Evolutionary conservation across 192 early-diverging fungal genomes (phyloP), one percentile per base, ranked within the genome.

Genomic region (Coemansia sp.): DNA sequence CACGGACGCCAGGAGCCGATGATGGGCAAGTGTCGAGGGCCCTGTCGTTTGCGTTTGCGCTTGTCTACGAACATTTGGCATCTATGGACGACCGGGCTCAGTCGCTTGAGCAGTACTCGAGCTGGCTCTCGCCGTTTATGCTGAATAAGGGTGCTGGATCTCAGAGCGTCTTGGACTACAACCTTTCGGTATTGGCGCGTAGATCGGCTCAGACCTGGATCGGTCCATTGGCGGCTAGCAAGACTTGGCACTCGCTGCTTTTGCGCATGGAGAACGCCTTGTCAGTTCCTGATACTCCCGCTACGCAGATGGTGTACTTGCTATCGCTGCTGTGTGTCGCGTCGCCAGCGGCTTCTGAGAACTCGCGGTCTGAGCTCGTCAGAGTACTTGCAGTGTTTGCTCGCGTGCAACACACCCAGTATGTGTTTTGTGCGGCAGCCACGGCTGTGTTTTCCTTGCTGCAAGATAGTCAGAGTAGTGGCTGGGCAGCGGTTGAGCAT

Each of bases 401-500:
- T n/a, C 16, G 21, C 26, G n/a, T 10, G 12, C 23, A 70, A 10
- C 11, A 16, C 1, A 18, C 47, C n/a, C 12, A n/a, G 43, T 48
- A 50, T 18, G 14, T 23, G 3, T 33, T 55, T 5, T 70, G 77
- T 35, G 52, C 53, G 0, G 48, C 59, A 3, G 64, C 77, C 6
- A 41, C 25, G 5, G 39, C 70, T 0, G 77, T 63, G 33, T 74
- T 79, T 50, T 61, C 58, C 4, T 45, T 79, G 16, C 25, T 75
- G 47, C 21, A 39, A 4, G 62, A 47, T 11, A 60, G 50, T 1
- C 18, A 18, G 26, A 14, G 35, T 20, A 48, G 14, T 33, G 34
- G 39, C 38, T 11, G 39, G 16, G 13, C 21, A 13, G 18, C 12
- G 7, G 8, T 43, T n/a, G 37, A 35, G 16, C 36, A 65, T 6